A percentile compares a stretch with the other conserved stretches of the same genome.
Evolutionary conservation across 495 filamentous ascomycete genomes (phyloP).

Genomic region (Penicillium verhagenii): DNA sequence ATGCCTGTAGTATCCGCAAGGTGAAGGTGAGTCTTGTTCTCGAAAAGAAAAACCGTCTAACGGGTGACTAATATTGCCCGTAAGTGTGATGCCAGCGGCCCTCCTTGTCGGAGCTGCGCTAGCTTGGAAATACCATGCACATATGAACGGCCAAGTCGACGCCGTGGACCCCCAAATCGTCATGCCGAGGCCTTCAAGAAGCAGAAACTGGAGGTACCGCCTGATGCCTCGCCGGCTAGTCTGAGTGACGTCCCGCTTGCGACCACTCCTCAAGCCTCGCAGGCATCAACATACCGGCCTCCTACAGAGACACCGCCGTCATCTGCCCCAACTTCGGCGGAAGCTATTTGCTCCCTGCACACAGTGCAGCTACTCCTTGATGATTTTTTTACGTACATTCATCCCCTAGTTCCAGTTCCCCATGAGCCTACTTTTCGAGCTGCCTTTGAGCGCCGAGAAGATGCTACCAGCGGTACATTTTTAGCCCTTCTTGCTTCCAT

Average conservation of each 20-base stretch:
- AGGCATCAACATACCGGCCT: constrained; percentile 13
- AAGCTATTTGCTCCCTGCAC: constrained; percentile 70
- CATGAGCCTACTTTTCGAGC: constrained; percentile 82
- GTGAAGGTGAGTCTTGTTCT: constrained; percentile 62
- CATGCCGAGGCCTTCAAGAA: constrained; percentile 81
- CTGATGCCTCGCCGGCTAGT: constrained; percentile 26
- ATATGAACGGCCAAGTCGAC: constrained; percentile 71
- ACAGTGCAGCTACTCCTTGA: constrained; percentile 69
- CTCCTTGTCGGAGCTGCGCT: constrained; percentile 77
- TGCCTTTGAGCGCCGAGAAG: constrained; percentile 67
- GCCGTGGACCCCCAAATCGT: constrained; percentile 81
- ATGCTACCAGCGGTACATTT: constrained; percentile 65
- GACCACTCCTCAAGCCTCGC: constrained; percentile 22
- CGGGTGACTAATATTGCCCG: constrained; percentile 9
- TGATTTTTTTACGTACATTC: constrained; percentile 88
- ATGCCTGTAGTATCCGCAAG: constrained; percentile 81
- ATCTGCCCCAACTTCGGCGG: constrained; percentile 46
- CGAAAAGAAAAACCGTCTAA: constrained; percentile 6
- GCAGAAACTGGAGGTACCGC: constrained; percentile 49
- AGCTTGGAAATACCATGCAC: constrained; percentile 82
- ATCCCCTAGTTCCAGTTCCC: constrained; percentile 81
- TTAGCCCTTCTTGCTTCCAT: constrained; percentile 78
- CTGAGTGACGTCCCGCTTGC: constrained; percentile 23
- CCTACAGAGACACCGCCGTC: constrained; percentile 25
- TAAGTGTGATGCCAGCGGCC: constrained; percentile 77